Evolutionary conservation across 306 rosid species (phyloP), one percentile per base, ranked within the genome.

Genomic region (Carpinus fangiana): DNA sequence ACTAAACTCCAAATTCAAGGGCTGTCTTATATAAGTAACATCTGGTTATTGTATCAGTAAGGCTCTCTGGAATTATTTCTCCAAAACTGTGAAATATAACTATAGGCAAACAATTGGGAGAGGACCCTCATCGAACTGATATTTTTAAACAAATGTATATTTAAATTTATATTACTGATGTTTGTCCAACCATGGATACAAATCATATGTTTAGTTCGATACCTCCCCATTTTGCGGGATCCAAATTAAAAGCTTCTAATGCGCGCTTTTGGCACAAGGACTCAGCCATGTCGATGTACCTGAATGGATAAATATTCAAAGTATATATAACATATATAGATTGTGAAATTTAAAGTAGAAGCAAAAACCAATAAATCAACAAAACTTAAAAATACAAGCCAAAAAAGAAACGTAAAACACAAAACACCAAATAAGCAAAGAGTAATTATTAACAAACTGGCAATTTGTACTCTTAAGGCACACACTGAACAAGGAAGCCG

Each of bases 161-260:
- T 6, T 36, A 62, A 45, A 67, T 16, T 66, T 10, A 38, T 1
- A 64, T 41, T 67, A 67, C 4, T 18, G n/a, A 8, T 17, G 65
- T 74, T 60, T 2, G 12, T 14, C 50, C 41, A 51, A 18, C 16
- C 3, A 12, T 53, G 17, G 36, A 50, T 51, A 71, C 16, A 64
- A 57, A 60, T 28, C 13, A 61, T 72, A 53, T 54, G 21, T n/a
- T 16, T 67, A 45, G 55, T 38, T 56, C 38, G 53, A 57, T 48
- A 94, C 97, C 98, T 90, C 98, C 98, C 98, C 98, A 94, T 84
- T 90, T 90, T 52, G 90, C 91, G 4, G 97, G 96, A 88, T 94
- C 98, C 84, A 94, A 84, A 73, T 74, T 65, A 83, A 92, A 94
- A 82, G 98, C 84, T 86, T 88, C 96, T 12, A 94, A 65, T 12